These are phyloP conservation scores for Posidonia oceanica DNA, from an alignment of 116 monocot genomes.

Conservation along the genomic window DNA sequence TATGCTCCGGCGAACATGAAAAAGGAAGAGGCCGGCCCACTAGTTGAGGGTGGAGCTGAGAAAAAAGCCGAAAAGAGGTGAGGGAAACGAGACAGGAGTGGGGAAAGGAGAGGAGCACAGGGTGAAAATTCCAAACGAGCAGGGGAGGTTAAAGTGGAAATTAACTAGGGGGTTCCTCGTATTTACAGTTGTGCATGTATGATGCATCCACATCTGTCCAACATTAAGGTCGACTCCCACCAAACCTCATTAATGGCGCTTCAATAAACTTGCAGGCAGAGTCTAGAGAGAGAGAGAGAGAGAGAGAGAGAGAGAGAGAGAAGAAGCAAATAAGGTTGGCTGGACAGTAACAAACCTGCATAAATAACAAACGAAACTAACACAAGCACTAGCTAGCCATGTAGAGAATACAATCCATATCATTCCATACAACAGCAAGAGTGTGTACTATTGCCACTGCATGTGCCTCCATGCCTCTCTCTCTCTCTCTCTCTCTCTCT, in stretches of 20 bases:
- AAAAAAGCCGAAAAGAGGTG: neutral
- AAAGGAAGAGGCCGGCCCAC: slow-evolving; percentile 2
- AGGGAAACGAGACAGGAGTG: neutral
- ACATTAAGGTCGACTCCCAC: slow-evolving; percentile 18
- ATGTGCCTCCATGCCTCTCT: neutral
- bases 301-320: neutral
- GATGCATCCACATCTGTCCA: neutral
- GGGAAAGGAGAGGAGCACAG: too few species aligned
- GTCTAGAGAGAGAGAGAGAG: neutral
- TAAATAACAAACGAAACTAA: neutral
- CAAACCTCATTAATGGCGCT: slow-evolving; percentile 54
- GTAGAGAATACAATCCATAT: neutral
- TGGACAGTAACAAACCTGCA: neutral
- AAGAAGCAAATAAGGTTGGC: neutral
- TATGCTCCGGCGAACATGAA: neutral
- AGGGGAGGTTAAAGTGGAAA: neutral
- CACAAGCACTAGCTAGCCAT: neutral
- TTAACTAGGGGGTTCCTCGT: too few species aligned
- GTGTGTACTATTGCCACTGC: neutral
- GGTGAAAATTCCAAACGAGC: too few species aligned
- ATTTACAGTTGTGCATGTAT: slow-evolving; percentile 19
- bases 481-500: too few species aligned
- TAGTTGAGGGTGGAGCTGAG: neutral
- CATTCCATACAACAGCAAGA: neutral
- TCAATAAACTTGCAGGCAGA: slow-evolving; percentile 25